Conservation (phyloP, 1,284 basidiomycete genomes). For the Testicularia cyperi region DNA sequence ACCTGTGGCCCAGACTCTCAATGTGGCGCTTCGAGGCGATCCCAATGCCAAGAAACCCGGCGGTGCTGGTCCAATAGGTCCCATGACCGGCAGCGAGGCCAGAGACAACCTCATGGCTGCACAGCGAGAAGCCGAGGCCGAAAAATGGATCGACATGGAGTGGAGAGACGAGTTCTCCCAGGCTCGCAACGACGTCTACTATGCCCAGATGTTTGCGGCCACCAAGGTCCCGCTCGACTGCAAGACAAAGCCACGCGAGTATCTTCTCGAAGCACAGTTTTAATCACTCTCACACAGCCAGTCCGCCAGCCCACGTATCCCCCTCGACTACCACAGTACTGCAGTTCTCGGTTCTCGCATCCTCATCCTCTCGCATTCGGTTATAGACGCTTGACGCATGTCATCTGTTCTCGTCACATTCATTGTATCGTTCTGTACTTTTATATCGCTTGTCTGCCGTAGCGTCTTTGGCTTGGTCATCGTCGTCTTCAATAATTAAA, state of each 20-base stretch:
- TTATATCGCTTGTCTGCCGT: no score
- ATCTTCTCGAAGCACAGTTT: no score
- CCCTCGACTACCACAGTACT: no score
- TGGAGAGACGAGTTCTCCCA: constrained; percentile 42
- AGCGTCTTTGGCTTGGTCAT: no score
- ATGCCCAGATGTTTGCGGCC: constrained; percentile 42
- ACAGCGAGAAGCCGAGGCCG: constrained; percentile 53
- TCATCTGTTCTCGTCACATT: no score
- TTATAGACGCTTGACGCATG: no score
- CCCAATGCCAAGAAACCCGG: constrained; percentile 17
- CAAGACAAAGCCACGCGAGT: constrained; percentile 46
- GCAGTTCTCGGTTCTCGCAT: no score
- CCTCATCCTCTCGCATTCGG: no score
- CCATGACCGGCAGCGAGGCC: constrained; percentile 20
- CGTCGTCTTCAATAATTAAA: no score
- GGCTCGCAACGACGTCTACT: constrained; percentile 34
- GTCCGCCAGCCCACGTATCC: no score
- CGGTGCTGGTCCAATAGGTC: constrained; percentile 22
- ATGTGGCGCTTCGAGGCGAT: constrained; percentile 46
- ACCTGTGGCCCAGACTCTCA: constrained; percentile 41
- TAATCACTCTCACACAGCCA: no score
- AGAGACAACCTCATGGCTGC: constrained; percentile 45
- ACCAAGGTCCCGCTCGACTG: constrained; percentile 32
- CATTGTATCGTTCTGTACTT: no score
- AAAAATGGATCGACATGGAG: constrained; percentile 57